These are phyloP conservation scores for Melocanna baccifera DNA, from an alignment of 176 grass and related monocot genomes.

Conservation along the genomic window DNA sequence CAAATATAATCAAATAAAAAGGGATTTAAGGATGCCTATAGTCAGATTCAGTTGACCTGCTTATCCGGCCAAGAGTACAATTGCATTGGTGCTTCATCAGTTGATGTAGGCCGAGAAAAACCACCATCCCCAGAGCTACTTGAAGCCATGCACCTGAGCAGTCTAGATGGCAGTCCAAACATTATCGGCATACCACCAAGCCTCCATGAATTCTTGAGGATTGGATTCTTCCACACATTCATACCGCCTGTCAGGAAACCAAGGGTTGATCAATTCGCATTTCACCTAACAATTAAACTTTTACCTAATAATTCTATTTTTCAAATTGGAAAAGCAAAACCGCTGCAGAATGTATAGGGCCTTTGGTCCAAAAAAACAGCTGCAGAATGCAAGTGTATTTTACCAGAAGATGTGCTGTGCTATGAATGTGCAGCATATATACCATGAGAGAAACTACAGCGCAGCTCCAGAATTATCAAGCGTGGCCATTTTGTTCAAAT, in stretches of 20 bases:
- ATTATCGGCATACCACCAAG: conserved; percentile 33
- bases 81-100: conserved; percentile 47
- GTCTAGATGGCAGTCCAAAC: conserved; percentile 29
- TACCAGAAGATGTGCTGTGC: background rate
- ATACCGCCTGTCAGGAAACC: conserved; percentile 38
- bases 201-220: conserved; percentile 47
- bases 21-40: background rate
- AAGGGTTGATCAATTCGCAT: background rate
- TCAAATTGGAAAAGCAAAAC: background rate
- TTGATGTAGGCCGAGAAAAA: conserved; percentile 39
- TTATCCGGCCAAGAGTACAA: conserved; percentile 84
- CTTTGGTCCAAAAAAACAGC: background rate
- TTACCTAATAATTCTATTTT: background rate
- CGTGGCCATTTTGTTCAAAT: background rate
- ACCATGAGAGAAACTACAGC: background rate
- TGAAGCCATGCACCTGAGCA: conserved; percentile 49
- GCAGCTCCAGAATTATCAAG: background rate
- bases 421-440: background rate
- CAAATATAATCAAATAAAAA: background rate
- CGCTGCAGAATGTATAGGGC: background rate
- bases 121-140: conserved; percentile 20
- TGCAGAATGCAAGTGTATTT: background rate
- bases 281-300: background rate
- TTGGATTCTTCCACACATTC: conserved; percentile 18
- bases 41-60: conserved; percentile 47